These are phyloP conservation scores for Ampelomyces quisqualis DNA, from an alignment of 2,329 filamentous ascomycete species.

Conservation along the genomic window DNA sequence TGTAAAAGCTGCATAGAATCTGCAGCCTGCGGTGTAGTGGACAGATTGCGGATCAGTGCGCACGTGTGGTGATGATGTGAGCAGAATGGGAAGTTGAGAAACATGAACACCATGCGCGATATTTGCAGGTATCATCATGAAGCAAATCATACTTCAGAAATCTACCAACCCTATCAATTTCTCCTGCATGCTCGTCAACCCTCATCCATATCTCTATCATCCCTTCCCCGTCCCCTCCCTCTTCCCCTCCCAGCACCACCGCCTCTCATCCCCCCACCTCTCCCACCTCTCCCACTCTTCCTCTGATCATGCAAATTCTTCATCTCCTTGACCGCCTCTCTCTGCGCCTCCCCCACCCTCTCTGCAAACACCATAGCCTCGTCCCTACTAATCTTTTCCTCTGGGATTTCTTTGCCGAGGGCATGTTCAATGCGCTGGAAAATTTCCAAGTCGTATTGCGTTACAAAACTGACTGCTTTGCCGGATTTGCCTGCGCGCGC, in stretches of 20 bases:
- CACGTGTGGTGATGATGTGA: too few species aligned
- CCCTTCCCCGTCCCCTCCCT: constrained; percentile 43
- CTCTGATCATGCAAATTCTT: constrained; percentile 73
- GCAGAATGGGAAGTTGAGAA: too few species aligned
- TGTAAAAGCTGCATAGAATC: too few species aligned
- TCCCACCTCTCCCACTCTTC: constrained; percentile 56
- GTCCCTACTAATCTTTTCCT: constrained; percentile 71
- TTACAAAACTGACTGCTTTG: constrained; percentile 76
- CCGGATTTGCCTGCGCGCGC: constrained; percentile 84
- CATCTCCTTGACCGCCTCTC: constrained; percentile 77
- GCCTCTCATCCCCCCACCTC: constrained; percentile 46
- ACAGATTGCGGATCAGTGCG: too few species aligned
- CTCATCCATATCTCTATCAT: constrained; percentile 76
- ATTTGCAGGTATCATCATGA: too few species aligned
- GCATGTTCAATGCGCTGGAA: constrained; percentile 80
- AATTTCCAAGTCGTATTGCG: constrained; percentile 83
- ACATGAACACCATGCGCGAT: too few species aligned
- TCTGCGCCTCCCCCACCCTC: constrained; percentile 79
- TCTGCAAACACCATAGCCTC: constrained; percentile 81
- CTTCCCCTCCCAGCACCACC: constrained; percentile 15
- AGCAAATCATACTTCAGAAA: too few species aligned
- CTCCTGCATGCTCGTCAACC: constrained; percentile 37
- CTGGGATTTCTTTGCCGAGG: constrained; percentile 71
- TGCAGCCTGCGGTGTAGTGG: too few species aligned
- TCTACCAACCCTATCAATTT: too few species aligned